Base-by-base conservation (phyloP, 441 rosid genomes). In the Euphorbia schlechtendalii region DNA sequence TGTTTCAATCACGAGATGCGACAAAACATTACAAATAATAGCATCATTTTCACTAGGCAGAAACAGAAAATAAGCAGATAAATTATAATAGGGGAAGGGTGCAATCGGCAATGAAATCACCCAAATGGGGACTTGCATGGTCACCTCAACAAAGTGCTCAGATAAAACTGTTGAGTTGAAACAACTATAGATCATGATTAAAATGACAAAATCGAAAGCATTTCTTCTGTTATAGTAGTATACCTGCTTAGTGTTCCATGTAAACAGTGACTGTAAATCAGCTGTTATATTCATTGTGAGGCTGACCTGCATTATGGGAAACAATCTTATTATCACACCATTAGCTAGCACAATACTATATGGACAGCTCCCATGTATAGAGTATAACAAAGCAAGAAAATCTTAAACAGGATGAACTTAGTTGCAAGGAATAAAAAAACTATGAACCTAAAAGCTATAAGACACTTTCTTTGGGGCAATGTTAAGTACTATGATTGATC, bases 161-260 rank as follows among this genome's bases (percentile, higher is more conserved):
- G 43, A 43, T n/a, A 1, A 2, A 10, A 38, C 15, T 24, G 14
- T 27, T 24, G 20, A 8, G 8, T 49, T 40, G 18, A 46, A 55
- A 62, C 17, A n/a, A 55, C 22, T 17, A 27, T 13, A 32, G 28
- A 61, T 59, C 30, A 46, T 58, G 15, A 46, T 46, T 5, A 11
- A 32, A 20, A 13, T 54, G 20, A 15, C 20, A 17, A 9, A 40
- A 32, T 34, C 8, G 11, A 56, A n/a, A 9, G 24, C 14, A 30
- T 7, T 11, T 71, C 15, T 36, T n/a, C 20, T 30, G n/a, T n/a
- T n/a, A n/a, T n/a, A n/a, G n/a, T n/a, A n/a, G n/a, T n/a, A n/a
- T n/a, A 94, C 99, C 96, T 90, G 97, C 71, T 94, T 91, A 4
- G 99, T 94, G 80, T 94, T 94, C 99, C 99, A 90, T 4, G 96